Evolutionary conservation across 192 early-diverging fungal genomes (phyloP), one percentile per base, ranked within the genome.

Genomic region (Backusella liffmaniae): DNA sequence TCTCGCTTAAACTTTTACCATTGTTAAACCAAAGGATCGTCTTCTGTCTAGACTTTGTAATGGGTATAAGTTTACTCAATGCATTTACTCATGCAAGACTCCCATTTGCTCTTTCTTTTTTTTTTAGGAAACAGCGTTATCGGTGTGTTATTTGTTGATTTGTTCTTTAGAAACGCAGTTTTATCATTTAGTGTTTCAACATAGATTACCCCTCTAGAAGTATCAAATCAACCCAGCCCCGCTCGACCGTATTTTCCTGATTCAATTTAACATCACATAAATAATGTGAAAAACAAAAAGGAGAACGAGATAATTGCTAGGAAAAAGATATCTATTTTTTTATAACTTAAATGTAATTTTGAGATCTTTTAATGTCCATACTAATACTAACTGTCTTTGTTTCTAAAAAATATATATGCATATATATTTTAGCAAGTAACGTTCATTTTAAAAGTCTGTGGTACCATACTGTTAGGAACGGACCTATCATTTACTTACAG

Each of bases 1-100:
- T n/a, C 18, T 56, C 18, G 53, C 53, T 56, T 56, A 21, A 56
- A 56, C 21, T 23, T 56, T 21, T 56, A 56, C 21, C 53, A 21
- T 21, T 56, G 18, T 21, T 21, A 56, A 5, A 10, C 10, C 37
- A 39, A 10, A 21, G 53, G 9, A 56, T 21, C n/a, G 5, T n/a
- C 51, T 56, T 56, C 53, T 21, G 8, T 23, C 5, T 56, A 21
- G 7, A 10, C 8, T 21, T 56, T 56, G n/a, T 9, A 56, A 56
- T 56, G 53, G 53, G 53, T 56, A 56, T 56, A 56, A 21, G 53
- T 56, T 56, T 56, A 56, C 21, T 56, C 51, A 56, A 56, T 56
- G 51, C 51, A 56, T 67, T n/a, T 67, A 35, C 32, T n/a, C 32
- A 35, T 67, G 32, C 12, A 66, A 32, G 29, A 16, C 16, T n/a